Evolutionary conservation across 768 basidiomycete genomes (phyloP).

Genomic region (Russula abietina): DNA sequence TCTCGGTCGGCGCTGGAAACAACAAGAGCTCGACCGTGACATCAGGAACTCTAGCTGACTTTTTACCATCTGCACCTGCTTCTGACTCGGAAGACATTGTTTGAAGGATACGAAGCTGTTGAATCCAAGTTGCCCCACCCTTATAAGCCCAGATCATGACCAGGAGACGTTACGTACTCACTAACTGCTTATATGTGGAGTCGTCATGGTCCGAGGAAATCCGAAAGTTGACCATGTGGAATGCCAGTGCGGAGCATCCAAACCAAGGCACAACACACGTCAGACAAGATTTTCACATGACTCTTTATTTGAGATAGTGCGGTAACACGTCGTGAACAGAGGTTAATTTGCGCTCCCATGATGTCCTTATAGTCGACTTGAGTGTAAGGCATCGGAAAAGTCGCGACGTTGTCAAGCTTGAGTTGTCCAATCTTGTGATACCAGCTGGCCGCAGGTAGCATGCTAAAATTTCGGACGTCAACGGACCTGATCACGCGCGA

Average conservation of each 20-base stretch:
- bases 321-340: slow-evolving; percentile 28
- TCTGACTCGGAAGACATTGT: neutral
- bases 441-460: neutral
- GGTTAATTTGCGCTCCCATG: slow-evolving; percentile 23
- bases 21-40: neutral
- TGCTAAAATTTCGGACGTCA: neutral
- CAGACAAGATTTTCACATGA: neutral
- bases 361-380: slow-evolving; percentile 27
- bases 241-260: neutral
- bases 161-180: neutral
- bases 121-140: neutral
- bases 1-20: neutral
- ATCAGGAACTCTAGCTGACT: neutral
- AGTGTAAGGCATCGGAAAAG: slow-evolving; percentile 21
- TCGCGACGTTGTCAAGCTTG: slow-evolving; percentile 51
- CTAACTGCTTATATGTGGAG: neutral
- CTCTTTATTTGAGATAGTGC: slow-evolving; percentile 15
- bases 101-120: neutral
- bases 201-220: neutral
- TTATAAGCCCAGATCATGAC: neutral
- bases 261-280: neutral
- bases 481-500: slow-evolving; percentile 62
- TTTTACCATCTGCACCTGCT: neutral
- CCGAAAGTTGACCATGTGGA: neutral
- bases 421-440: slow-evolving; percentile 52